Evolutionary conservation across 2,329 filamentous ascomycete genomes (phyloP), one percentile per base, ranked within the genome.

Genomic region (Cryphonectria nitschkei): DNA sequence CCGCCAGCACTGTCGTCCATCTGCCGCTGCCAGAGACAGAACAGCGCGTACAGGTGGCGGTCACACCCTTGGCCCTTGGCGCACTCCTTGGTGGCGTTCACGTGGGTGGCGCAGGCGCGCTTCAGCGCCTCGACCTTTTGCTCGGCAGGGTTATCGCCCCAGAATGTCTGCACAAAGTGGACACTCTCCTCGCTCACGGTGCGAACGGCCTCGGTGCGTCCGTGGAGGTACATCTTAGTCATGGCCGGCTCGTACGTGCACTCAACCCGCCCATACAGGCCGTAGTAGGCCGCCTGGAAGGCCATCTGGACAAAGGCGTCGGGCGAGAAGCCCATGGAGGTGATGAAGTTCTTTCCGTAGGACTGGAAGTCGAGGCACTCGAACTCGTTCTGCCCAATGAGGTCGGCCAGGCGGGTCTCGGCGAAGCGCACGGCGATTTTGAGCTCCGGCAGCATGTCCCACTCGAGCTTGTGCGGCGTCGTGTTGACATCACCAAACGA

Each of bases 261-360:
- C 80, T 98, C 96, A 1, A 97, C 89, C 5, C 94, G 90, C 3
- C 96, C 96, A 76, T 98, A 99, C 9, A 99, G 87, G 1, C 96
- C 96, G 77, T 98, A 99, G 84, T 99, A 98, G 0, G 96, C 95
- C 5, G 95, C 95, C 80, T 99, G 96, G 83, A 98, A 98, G 0
- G 96, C 96, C 95, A 99, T 98, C 81, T 99, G 96, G 29, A 99
- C 93, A 79, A 97, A 99, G 0, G 96, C 96, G 79, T 98, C 96
- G 0, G 96, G 95, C 0, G 95, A 98, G 81, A 98, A 97, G 9
- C 95, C 95, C 91, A 97, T 97, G 0, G 92, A 94, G 0, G 94
- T 98, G 81, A 99, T 98, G 79, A 98, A 98, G 81, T 96, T 97
- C 85, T 98, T 98, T 75, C 96, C 96, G 76, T 97, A 99, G 34